Evolutionary conservation across 2,329 filamentous ascomycete species (phyloP).

Genomic region (Cercospora nicotianae): DNA sequence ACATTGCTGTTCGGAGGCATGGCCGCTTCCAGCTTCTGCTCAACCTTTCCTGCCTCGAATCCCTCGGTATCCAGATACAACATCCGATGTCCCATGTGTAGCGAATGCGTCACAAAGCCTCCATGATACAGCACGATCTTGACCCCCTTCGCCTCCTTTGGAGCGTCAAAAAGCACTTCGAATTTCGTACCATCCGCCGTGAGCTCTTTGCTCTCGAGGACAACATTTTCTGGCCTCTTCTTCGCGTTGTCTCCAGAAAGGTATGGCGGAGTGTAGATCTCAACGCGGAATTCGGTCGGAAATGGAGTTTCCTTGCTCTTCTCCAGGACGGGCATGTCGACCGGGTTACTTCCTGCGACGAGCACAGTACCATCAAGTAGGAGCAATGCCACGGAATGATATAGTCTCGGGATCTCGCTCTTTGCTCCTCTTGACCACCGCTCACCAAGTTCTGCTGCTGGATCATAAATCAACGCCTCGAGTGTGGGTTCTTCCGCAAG

Average conservation of each 20-base stretch:
- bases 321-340: slow-evolving; percentile 57
- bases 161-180: slow-evolving; percentile 50
- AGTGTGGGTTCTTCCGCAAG: slow-evolving; percentile 55
- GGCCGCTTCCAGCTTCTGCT: slow-evolving; percentile 52
- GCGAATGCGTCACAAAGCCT: slow-evolving; percentile 60
- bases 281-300: slow-evolving; percentile 62
- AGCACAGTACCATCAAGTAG: slow-evolving; percentile 61
- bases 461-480: slow-evolving; percentile 59
- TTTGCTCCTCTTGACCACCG: slow-evolving; percentile 51
- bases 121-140: slow-evolving; percentile 59
- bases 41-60: slow-evolving; percentile 45
- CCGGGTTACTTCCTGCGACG: slow-evolving; percentile 61
- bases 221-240: slow-evolving; percentile 51
- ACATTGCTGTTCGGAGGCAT: slow-evolving; percentile 57
- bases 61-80: slow-evolving; percentile 53
- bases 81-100: slow-evolving; percentile 64
- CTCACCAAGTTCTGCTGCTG: slow-evolving; percentile 50
- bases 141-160: slow-evolving; percentile 45
- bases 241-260: slow-evolving; percentile 53
- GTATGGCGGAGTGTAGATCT: slow-evolving; percentile 63
- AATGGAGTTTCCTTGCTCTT: slow-evolving; percentile 47
- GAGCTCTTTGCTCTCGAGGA: slow-evolving; percentile 48
- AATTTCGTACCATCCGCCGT: slow-evolving; percentile 49
- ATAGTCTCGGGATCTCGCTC: slow-evolving; percentile 52
- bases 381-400: slow-evolving; percentile 62